phyloP scores from a whole-genome alignment of 768 basidiomycete genomes.

The Agrocybe pediades region DNA sequence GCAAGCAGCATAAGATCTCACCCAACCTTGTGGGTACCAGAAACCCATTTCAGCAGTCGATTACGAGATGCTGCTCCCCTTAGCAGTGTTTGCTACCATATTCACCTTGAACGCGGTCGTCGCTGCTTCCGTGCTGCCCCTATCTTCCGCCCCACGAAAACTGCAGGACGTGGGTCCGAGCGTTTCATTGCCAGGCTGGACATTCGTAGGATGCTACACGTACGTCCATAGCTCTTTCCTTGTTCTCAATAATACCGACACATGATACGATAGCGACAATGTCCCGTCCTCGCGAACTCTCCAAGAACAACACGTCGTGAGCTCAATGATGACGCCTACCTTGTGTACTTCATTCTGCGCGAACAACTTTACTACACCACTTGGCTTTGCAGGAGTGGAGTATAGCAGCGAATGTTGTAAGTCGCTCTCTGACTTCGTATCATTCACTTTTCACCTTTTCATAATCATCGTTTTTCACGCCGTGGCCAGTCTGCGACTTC shows the following conservation, averaged over 20 bases:
- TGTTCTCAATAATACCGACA: not conserved
- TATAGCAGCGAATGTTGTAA: conserved; percentile 22
- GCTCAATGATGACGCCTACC: conserved; percentile 20
- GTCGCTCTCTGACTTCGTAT: not conserved
- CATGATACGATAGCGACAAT: conserved; percentile 11
- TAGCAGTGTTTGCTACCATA: no score
- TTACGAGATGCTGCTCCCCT: no score
- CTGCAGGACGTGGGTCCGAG: not conserved
- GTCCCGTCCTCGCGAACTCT: conserved; percentile 15
- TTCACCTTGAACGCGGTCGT: no score
- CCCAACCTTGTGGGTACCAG: no score
- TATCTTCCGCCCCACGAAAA: no score
- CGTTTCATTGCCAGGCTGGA: conserved; percentile 2
- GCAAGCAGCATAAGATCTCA: no score
- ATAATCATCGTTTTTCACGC: not conserved
- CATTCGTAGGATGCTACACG: conserved; percentile 6
- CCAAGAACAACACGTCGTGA: conserved; percentile 12
- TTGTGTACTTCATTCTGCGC: conserved; percentile 22
- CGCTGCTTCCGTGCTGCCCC: no score
- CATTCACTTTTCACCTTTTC: no score
- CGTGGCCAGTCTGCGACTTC: conserved; percentile 17
- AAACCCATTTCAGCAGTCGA: no score
- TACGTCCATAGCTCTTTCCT: not conserved
- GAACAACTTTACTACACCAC: conserved; percentile 11
- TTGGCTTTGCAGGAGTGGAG: conserved; percentile 22